Conservation (phyloP, 345 rosid species). For the Hypericum androsaemum region DNA sequence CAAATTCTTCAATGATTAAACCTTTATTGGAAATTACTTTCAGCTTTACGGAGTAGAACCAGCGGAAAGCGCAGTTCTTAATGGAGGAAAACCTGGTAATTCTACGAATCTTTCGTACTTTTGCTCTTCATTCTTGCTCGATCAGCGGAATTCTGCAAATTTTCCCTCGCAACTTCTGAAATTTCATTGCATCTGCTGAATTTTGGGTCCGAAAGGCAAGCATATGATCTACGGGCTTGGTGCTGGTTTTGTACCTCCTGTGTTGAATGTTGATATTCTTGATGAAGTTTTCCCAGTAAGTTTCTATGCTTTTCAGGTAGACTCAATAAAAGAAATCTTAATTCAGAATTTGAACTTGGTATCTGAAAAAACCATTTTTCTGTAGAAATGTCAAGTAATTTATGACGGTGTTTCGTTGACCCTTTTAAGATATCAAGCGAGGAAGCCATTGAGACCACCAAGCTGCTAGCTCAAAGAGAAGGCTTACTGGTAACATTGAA, state of each 20-base stretch:
- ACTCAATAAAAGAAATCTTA: too few species aligned
- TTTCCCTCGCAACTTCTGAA: neutral
- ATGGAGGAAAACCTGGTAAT: constrained; percentile 22
- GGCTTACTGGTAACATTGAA: constrained; percentile 12
- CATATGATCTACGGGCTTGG: constrained; percentile 60
- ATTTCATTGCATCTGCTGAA: neutral
- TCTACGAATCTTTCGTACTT: neutral
- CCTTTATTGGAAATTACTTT: too few species aligned
- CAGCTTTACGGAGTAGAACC: constrained; percentile 26
- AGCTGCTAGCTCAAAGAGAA: constrained; percentile 13
- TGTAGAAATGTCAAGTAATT: neutral
- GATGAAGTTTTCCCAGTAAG: constrained; percentile 47
- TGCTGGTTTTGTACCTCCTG: constrained; percentile 37
- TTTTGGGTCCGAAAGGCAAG: constrained; percentile 21
- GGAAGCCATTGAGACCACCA: constrained; percentile 17
- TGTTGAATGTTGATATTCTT: constrained; percentile 33
- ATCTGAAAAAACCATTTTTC: too few species aligned
- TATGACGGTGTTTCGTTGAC: neutral
- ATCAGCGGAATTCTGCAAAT: neutral
- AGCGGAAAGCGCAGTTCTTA: constrained; percentile 21
- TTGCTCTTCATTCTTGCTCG: neutral
- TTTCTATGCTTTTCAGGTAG: neutral
- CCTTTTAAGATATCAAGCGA: constrained; percentile 13
- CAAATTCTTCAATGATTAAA: too few species aligned
- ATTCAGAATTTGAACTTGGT: too few species aligned